Conservation (phyloP, 2,329 filamentous ascomycete species). For the Ilyonectria sp. region DNA sequence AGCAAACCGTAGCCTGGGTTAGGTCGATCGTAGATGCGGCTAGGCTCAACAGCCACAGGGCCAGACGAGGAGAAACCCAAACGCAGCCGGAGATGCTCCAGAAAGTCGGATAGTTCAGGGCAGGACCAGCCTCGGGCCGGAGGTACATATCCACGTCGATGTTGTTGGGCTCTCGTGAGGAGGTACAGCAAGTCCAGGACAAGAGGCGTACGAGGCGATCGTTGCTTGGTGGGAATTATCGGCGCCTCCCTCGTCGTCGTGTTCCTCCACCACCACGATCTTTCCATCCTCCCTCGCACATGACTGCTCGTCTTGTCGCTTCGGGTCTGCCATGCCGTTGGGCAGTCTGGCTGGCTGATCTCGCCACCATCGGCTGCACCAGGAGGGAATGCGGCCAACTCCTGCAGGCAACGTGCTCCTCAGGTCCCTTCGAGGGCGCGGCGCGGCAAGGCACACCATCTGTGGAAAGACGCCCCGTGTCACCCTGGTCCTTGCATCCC, state of each 20-base stretch:
- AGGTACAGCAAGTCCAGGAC: neutral
- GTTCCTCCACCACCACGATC: slow-evolving; percentile 7
- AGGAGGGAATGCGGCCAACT: slow-evolving; percentile 24
- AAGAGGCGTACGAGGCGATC: neutral
- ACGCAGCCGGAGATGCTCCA: slow-evolving; percentile 23
- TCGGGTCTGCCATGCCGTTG: neutral
- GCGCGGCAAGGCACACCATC: slow-evolving; percentile 31
- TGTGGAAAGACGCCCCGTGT: slow-evolving; percentile 22
- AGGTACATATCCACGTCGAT: neutral
- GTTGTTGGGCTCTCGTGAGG: neutral
- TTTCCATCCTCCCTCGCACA: slow-evolving; percentile 15
- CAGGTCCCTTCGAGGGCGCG: slow-evolving; percentile 16
- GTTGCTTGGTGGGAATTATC: slow-evolving; percentile 37
- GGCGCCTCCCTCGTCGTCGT: neutral
- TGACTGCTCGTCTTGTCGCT: slow-evolving; percentile 10
- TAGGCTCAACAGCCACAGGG: slow-evolving; percentile 14
- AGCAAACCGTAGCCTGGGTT: slow-evolving; percentile 1
- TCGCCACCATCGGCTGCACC: slow-evolving; percentile 22
- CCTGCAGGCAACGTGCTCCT: slow-evolving; percentile 17
- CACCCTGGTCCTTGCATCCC: slow-evolving; percentile 35
- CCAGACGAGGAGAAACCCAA: slow-evolving; percentile 18
- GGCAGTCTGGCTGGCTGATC: slow-evolving; percentile 6
- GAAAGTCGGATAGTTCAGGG: slow-evolving; percentile 9
- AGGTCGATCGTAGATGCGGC: slow-evolving; percentile 26
- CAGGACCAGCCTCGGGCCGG: slow-evolving; percentile 11